Evolutionary conservation across 116 monocot species (phyloP), one percentile per base, ranked within the genome.

Genomic region (Cymodocea nodosa): DNA sequence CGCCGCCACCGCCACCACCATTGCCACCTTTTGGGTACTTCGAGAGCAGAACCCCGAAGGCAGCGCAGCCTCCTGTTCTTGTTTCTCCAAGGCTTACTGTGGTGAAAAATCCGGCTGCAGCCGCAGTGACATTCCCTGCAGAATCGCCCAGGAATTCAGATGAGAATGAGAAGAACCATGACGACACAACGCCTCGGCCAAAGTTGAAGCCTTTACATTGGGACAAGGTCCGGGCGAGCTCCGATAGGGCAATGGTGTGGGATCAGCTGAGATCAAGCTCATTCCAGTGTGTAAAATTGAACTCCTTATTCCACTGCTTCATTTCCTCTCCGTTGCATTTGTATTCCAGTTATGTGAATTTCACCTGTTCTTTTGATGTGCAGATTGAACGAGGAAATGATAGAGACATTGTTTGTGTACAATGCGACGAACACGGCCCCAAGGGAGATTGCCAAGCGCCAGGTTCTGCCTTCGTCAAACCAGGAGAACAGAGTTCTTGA

Each of bases 361-460:
- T 7, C 30, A 30, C 30, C 30, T 30, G 3, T 30, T 30, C 30
- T 40, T 20, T 50, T 23, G 50, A 36, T 66, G 76, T 23, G 69
- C 67, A 92, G 92, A 82, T 50, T 87, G 68, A 84, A 92, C 54
- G 92, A 92, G 80, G 84, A 92, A 78, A 87, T 92, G 92, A 87
- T 92, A n/a, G 92, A 84, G 77, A 78, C 87, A 16, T 73, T 87
- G 80, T 87, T 87, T 68, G 76, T 71, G 8, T 73, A 74, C 64
- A 71, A 78, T 52, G 40, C 76, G 2, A 34, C 63, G 4, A 77
- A 50, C 20, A 34, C 35, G n/a, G 35, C 57, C 0, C 17, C 52
- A 3, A 73, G 60, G 24, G 76, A 60, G 24, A 62, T n/a, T 2
- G 48, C 59, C 7, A 67, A 59, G 70, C 48, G 51, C 53, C 73